These are phyloP conservation scores for Bipolaris victoriae DNA, from an alignment of 2,329 filamentous ascomycete genomes.

Conservation along the genomic window DNA sequence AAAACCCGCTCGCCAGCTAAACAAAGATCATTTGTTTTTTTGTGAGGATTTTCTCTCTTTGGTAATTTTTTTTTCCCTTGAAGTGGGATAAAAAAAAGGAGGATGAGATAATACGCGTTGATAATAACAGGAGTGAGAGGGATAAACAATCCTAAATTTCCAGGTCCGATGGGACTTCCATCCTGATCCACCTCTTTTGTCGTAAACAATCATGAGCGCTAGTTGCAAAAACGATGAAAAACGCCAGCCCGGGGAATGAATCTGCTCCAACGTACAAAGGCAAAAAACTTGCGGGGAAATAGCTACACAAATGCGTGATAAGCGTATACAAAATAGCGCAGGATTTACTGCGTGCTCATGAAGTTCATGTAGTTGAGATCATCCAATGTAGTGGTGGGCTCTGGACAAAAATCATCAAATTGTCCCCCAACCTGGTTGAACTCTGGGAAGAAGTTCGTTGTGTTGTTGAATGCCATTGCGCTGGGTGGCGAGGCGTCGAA, in stretches of 20 bases:
- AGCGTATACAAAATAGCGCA: slow-evolving; percentile 23
- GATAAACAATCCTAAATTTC: slow-evolving; percentile 20
- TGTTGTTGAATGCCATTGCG: slow-evolving; percentile 34
- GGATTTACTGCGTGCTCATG: slow-evolving; percentile 31
- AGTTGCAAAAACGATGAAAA: slow-evolving; percentile 23
- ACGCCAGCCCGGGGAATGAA: slow-evolving; percentile 19
- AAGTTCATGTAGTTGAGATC: slow-evolving; percentile 36
- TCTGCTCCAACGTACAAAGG: slow-evolving; percentile 16
- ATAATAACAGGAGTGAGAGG: slow-evolving; percentile 22
- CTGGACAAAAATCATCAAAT: slow-evolving; percentile 38
- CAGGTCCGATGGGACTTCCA: slow-evolving; percentile 8
- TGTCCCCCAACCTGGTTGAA: slow-evolving; percentile 50
- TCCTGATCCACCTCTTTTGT: slow-evolving; percentile 21
- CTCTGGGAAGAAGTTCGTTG: slow-evolving; percentile 49
- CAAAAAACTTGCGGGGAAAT: slow-evolving; percentile 21
- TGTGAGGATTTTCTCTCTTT: slow-evolving; percentile 41
- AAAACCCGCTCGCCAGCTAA: slow-evolving; percentile 31
- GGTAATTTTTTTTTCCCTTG: not conserved
- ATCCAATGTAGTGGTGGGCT: slow-evolving; percentile 40
- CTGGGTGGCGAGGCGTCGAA: slow-evolving; percentile 50
- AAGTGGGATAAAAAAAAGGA: not conserved
- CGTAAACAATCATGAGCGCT: slow-evolving; percentile 23
- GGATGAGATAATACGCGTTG: slow-evolving; percentile 24
- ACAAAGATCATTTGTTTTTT: slow-evolving; percentile 43
- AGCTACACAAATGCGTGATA: slow-evolving; percentile 30